These are phyloP conservation scores for Striga asiatica DNA, from an alignment of 257 asterid genomes.

Conservation along the genomic window DNA sequence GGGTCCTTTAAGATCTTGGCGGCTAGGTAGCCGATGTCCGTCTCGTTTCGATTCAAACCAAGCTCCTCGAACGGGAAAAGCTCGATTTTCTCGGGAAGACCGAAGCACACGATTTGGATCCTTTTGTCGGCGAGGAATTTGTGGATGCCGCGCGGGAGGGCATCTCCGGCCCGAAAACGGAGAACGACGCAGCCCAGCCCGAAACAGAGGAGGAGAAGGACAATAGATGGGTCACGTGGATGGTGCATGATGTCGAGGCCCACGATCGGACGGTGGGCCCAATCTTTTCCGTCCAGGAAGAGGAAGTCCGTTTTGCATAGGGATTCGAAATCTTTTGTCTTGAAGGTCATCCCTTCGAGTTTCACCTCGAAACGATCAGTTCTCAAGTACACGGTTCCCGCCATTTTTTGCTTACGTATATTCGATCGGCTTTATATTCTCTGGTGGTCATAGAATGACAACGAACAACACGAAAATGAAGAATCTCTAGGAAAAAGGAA, in stretches of 20 bases:
- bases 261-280: conserved; percentile 60
- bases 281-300: conserved; percentile 53
- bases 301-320: conserved; percentile 67
- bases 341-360: conserved; percentile 83
- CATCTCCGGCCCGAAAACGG: conserved; percentile 43
- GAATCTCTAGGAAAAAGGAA: too few species aligned
- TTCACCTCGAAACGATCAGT: conserved; percentile 79
- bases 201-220: conserved; percentile 51
- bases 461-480: not conserved
- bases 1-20: conserved; percentile 38
- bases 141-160: conserved; percentile 41
- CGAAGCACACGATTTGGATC: conserved; percentile 65
- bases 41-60: conserved; percentile 28
- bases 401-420: too few species aligned
- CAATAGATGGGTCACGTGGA: conserved; percentile 71
- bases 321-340: conserved; percentile 56
- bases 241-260: conserved; percentile 84
- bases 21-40: conserved; percentile 65
- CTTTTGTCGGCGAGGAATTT: conserved; percentile 55
- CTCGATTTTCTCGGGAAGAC: conserved; percentile 56
- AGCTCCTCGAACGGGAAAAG: conserved; percentile 57
- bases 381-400: conserved; percentile 60
- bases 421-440: not conserved
- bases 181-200: conserved; percentile 77
- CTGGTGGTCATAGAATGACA: not conserved